These are phyloP conservation scores for Kodamaea sp. DNA, from an alignment of 1,139 yeast genomes.

Conservation along the genomic window DNA sequence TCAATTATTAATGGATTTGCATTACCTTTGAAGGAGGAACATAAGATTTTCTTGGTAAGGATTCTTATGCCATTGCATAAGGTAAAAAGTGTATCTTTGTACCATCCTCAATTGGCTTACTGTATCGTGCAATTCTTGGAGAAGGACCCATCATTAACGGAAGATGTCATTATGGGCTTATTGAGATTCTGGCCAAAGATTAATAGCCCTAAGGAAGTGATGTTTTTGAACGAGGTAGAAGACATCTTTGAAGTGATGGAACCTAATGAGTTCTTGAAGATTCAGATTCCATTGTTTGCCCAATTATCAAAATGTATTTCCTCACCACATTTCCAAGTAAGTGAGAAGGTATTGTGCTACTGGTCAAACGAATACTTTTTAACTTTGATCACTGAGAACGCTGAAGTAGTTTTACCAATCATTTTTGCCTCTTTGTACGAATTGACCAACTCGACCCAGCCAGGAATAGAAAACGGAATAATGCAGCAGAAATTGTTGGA, in stretches of 20 bases:
- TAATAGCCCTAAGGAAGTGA: slow-evolving; percentile 91
- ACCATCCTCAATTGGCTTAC: slow-evolving; percentile 95
- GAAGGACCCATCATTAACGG: slow-evolving; percentile 88
- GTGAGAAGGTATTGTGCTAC: slow-evolving; percentile 90
- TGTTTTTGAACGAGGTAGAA: slow-evolving; percentile 94
- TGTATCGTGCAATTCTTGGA: slow-evolving; percentile 96
- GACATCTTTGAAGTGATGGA: slow-evolving; percentile 97
- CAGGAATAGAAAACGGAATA: slow-evolving; percentile 49
- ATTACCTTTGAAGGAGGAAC: slow-evolving; percentile 94
- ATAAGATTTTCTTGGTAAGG: slow-evolving; percentile 83
- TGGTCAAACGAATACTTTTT: slow-evolving; percentile 96
- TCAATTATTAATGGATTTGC: slow-evolving; percentile 98
- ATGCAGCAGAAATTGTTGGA: slow-evolving; percentile 46
- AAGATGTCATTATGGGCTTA: slow-evolving; percentile 91
- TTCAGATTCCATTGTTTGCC: slow-evolving; percentile 90
- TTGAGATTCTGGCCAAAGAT: slow-evolving; percentile 97
- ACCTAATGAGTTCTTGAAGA: slow-evolving; percentile 86
- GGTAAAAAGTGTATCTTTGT: slow-evolving; percentile 80
- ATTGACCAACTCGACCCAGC: slow-evolving; percentile 59
- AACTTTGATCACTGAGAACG: slow-evolving; percentile 84
- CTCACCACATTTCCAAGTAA: slow-evolving; percentile 95
- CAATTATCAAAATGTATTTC: slow-evolving; percentile 93
- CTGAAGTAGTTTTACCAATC: slow-evolving; percentile 90
- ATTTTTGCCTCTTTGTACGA: slow-evolving; percentile 90
- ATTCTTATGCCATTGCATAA: slow-evolving; percentile 94